Evolutionary conservation across 495 filamentous ascomycete species (phyloP), one percentile per base, ranked within the genome.

Genomic region (Penicillium taxi): DNA sequence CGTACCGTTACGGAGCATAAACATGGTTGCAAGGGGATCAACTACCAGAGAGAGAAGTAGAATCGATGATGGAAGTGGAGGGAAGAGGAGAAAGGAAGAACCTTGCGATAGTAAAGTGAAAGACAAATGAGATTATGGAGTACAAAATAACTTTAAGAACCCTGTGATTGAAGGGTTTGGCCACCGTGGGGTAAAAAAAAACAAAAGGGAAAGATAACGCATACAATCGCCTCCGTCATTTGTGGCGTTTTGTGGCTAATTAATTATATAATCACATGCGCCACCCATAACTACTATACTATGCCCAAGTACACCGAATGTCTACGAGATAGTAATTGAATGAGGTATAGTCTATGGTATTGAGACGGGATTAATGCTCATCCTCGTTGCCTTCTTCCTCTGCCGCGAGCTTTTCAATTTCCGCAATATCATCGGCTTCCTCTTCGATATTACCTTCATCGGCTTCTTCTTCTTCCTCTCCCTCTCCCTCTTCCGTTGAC

Each of bases 1-100:
- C 70, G 58, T 66, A 74, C 74, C 77, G 56, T 82, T 82, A 45
- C 80, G 67, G 56, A 84, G 74, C 73, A 84, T 78, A 68, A 82
- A 82, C 80, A 84, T 84, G 55, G 58, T 56, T 53, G 58, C 49
- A 53, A 60, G 42, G 54, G 56, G 49, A n/a, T n/a, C 51, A 48
- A 53, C 50, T 38, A 44, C 45, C 50, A 44, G 37, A 53, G 44
- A 52, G 27, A 32, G n/a, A 43, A 41, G 20, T 11, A 41, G 38
- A 20, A n/a, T n/a, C n/a, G n/a, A n/a, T n/a, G n/a, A n/a, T n/a
- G n/a, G n/a, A n/a, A 21, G 17, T 17, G 11, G 23, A 12, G 31
- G 41, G 16, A 9, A 41, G 18, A 35, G 25, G 24, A 31, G 32
- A 34, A 7, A 26, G 23, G 4, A 31, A 16, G 18, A n/a, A n/a